Evolutionary conservation across 2,329 filamentous ascomycete genomes (phyloP), one percentile per base, ranked within the genome.

Genomic region (Fusarium lyarnte): DNA sequence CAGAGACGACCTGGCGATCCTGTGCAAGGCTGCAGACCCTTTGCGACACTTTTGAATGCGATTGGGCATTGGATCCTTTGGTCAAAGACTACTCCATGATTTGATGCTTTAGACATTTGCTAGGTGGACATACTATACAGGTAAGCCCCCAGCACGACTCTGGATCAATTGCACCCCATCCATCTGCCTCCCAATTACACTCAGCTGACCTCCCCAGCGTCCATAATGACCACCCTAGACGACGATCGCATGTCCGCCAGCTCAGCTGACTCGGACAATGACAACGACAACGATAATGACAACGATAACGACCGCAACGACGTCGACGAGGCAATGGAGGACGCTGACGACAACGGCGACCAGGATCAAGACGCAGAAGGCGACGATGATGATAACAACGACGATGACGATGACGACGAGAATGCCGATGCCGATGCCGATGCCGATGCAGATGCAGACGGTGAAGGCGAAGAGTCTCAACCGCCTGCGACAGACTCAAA

Each of bases 301-400:
- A 88, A 90, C 72, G 88, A 90, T 31, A 79, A 79, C 43, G 75
- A 78, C 27, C 70, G 73, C 27, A 62, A 67, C 72, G 87, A 89
- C 60, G 85, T 84, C 63, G 88, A 90, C 74, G 88, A 90, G 76
- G 82, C 87, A 39, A 89, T 90, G 86, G 87, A 90, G 47, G 84
- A 81, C 49, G 79, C 79, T n/a, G 77, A 78, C 10, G 76, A 77
- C 13, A 78, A 81, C 2, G 77, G 80, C 25, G 79, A 84, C 7
- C 78, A 82, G 8, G 77, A 82, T 21, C 79, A 82, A 11, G 79
- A 82, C 1, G 76, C 35, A n/a, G 49, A 53, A 29, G 49, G 77
- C 4, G 54, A 58, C 6, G 54, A 64, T 16, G 75, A 76, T 2
- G 78, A 81, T 4, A 77, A 80, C n/a, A 79, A 84, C 9, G 78